Base-by-base conservation (phyloP, 148 eudicot genomes). In the Rhododendron simsii region DNA sequence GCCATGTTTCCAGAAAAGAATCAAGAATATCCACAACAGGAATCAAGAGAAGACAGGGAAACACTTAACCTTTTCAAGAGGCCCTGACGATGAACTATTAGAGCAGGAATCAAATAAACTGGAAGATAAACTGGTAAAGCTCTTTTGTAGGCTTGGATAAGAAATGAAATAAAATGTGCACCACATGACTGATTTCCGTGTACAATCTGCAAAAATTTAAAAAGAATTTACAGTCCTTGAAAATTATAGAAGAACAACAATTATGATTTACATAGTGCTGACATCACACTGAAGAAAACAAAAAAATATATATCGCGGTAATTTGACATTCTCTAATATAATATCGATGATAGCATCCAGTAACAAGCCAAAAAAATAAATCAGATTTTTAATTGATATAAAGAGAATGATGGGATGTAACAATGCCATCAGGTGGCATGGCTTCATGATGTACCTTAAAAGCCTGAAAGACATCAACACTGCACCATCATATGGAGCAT, bases 91-190 rank as follows among this genome's bases (percentile, higher is more conserved):
- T 97, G 99, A 86, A 97, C 99, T 80, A 97, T 95, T 39, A 97
- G 86, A 78, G 99, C 99, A 87, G 99, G 98, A 74, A 97, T 89
- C 93, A 97, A 86, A 93, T 97, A 97, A 65, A 97, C 99, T 63
- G 99, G 99, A 89, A 97, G 95, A 90, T 97, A 97, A 90, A 95
- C 98, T 76, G 98, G 99, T 16, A 97, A 59, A 74, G 99, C 98
- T 92, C 99, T 95, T 91, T 91, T 94, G 91, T 95, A 97, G 41
- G 98, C 99, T 93, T 97, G 92, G 80, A 93, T 45, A 86, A 97
- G 91, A 90, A 97, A 95, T 59, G 92, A 88, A 83, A 95, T 9
- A 82, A 93, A 90, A 93, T 97, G 99, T 71, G 71, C 86, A 71
- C 85, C 90, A 83, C 99, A 97, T 78, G 95, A 91, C 88, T 97